These are phyloP conservation scores for Oldenlandia corymbosa DNA, from an alignment of 257 asterid species.

Conservation along the genomic window DNA sequence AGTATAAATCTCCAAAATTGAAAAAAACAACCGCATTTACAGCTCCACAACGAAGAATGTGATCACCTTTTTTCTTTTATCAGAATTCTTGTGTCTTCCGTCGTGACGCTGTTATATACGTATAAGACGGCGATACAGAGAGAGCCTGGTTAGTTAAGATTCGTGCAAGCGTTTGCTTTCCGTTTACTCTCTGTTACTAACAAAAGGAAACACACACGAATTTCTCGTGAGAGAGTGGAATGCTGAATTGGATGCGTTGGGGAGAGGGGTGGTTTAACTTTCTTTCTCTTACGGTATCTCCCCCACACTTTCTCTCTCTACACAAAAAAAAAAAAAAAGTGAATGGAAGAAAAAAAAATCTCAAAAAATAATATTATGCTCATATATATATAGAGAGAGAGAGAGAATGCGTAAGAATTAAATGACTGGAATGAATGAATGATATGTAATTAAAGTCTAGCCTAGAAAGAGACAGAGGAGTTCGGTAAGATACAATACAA, in stretches of 20 bases:
- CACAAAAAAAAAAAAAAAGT: neutral
- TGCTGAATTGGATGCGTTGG: too few relatives aligned
- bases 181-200: constrained; percentile 31
- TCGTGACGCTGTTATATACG: neutral
- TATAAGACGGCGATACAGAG: constrained; percentile 8
- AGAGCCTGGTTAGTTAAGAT: neutral
- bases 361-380: too few relatives aligned
- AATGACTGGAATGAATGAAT: neutral
- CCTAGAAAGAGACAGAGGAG: too few relatives aligned
- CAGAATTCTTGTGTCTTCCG: too few relatives aligned
- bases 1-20: neutral
- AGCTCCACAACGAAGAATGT: constrained; percentile 16
- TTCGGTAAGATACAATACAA: neutral
- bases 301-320: neutral
- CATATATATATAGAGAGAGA: too few relatives aligned
- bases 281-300: constrained; percentile 15
- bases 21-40: constrained; percentile 20
- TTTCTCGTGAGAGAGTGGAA: constrained; percentile 51
- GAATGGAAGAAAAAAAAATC: too few relatives aligned
- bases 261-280: constrained; percentile 32
- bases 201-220: constrained; percentile 20
- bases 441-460: neutral
- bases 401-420: neutral
- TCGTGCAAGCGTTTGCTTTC: constrained; percentile 32
- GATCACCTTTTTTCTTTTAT: constrained; percentile 17